Evolutionary conservation across 139 green algal species (phyloP), one percentile per base, ranked within the genome.

Genomic region (Coccomyxa sp.): DNA sequence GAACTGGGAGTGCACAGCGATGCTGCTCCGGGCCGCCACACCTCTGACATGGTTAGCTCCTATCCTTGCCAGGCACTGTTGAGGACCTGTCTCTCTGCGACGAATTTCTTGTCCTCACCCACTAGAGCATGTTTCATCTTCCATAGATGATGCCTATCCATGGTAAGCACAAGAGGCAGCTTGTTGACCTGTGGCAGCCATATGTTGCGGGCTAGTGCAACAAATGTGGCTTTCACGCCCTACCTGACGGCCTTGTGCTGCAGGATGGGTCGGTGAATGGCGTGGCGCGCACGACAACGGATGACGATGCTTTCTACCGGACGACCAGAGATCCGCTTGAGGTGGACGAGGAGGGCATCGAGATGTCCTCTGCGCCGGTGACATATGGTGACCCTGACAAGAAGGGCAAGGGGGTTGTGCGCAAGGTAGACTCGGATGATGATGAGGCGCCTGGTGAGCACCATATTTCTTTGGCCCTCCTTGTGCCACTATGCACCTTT

Each of bases 1-100:
- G 90, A 92, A 67, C 67, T 90, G 75, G 88, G 88, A 3, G 59
- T 83, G 23, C 79, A 87, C 74, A n/a, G 23, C 27, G 71, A 31
- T 51, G n/a, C 25, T 45, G 71, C 71, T 25, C 27, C 27, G 21
- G 71, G 71, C 23, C 71, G 63, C 18, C 63, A 71, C 18, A 71
- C 63, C 21, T 71, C 63, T 4, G 63, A 71, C 21, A 21, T 71
- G 63, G 63, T 71, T 3, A 71, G 7, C 63, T 28, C 63, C 4
- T 9, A 25, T 71, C 63, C 63, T 28, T 71, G 21, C 63, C 63
- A 71, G 63, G 63, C 63, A 11, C 21, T 51, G 38, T 51, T 7
- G 38, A 51, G 38, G 38, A 51, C 38, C 38, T 51, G 38, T 74
- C 21, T 74, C 66, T 27, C 66, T 27, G 21, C 66, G 21, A 9